Conservation (phyloP, 1,284 basidiomycete species). For the Sporisorium sorghi region DNA sequence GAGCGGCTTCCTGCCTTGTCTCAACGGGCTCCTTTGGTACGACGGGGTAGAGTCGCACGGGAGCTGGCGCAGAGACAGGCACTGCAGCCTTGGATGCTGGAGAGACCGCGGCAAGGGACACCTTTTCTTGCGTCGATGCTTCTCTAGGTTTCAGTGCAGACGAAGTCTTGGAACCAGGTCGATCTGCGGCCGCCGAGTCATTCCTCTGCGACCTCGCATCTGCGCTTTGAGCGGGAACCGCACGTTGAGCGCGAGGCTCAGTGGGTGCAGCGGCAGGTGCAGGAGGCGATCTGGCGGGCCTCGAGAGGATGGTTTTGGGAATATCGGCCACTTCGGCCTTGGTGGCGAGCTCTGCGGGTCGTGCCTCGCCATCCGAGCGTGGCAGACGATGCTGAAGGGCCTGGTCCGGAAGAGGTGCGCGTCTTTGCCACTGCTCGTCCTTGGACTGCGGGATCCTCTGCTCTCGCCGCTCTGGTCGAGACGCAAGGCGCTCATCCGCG, state of each 20-base stretch:
- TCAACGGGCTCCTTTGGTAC: slow-evolving; percentile 43
- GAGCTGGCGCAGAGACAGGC: slow-evolving; percentile 19
- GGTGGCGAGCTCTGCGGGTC: not conserved
- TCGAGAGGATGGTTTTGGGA: slow-evolving; percentile 34
- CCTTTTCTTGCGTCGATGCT: slow-evolving; percentile 7
- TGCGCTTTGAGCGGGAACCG: not conserved
- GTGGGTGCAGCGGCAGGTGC: slow-evolving; percentile 2
- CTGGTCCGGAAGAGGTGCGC: not conserved
- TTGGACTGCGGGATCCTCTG: slow-evolving; percentile 5
- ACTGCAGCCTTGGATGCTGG: slow-evolving; percentile 1
- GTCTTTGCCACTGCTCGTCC: slow-evolving; percentile 15
- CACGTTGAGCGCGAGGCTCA: slow-evolving; percentile 4
- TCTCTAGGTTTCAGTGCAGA: slow-evolving; percentile 14
- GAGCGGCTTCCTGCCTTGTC: slow-evolving; percentile 44
- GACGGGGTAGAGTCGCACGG: slow-evolving; percentile 25
- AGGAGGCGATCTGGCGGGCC: slow-evolving; percentile 18
- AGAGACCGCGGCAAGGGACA: slow-evolving; percentile 3
- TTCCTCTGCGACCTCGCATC: slow-evolving; percentile 11
- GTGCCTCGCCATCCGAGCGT: not conserved
- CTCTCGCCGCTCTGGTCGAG: slow-evolving; percentile 23
- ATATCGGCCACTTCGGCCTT: slow-evolving; percentile 5
- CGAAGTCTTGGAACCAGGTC: slow-evolving; percentile 3
- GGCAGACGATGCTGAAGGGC: not conserved
- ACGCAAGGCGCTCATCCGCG: slow-evolving; percentile 13
- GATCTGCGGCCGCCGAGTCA: slow-evolving; percentile 7